A percentile compares a stretch with the other conserved stretches of the same genome.
Evolutionary conservation across 495 filamentous ascomycete genomes (phyloP).

Genomic region (Pseudomonodictys pantanalensis): DNA sequence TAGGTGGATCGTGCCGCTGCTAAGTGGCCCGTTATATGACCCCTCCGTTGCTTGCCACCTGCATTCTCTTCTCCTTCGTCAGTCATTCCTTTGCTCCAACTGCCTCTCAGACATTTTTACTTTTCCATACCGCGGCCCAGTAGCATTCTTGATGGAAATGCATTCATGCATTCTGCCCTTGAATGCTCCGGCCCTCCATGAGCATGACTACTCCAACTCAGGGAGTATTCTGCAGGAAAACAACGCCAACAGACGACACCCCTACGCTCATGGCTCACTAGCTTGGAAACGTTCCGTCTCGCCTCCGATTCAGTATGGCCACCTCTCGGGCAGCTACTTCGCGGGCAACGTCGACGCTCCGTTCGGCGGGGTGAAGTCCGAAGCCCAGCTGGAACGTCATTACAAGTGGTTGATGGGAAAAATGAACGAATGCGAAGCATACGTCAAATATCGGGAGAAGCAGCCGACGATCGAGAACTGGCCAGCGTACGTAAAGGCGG

Average conservation of each 20-base stretch:
- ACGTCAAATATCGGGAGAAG: conserved; percentile 65
- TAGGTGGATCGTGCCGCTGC: conserved; percentile 18
- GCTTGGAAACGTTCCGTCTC: conserved; percentile 23
- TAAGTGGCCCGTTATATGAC: conserved; percentile 34
- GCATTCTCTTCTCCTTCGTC: conserved; percentile 62
- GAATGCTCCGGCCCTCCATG: conserved; percentile 40
- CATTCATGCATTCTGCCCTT: conserved; percentile 43
- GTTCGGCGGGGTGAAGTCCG: conserved; percentile 12
- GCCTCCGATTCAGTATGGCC: conserved; percentile 18
- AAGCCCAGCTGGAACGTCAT: conserved; percentile 30
- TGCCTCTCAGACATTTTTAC: conserved; percentile 38
- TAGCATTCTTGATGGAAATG: conserved; percentile 37
- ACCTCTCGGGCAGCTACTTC: conserved; percentile 17
- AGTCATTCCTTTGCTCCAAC: conserved; percentile 56
- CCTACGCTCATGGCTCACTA: neutral
- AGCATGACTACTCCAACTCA: conserved; percentile 4
- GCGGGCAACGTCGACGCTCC: conserved; percentile 7
- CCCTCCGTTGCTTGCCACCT: conserved; percentile 39
- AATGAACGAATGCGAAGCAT: conserved; percentile 50
- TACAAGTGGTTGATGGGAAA: conserved; percentile 30
- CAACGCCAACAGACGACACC: conserved; percentile 39
- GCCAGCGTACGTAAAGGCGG: too few relatives aligned
- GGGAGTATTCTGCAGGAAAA: conserved; percentile 38
- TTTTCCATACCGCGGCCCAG: conserved; percentile 19
- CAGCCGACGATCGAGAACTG: conserved; percentile 54